Evolutionary conservation across 768 basidiomycete genomes (phyloP).

Genomic region (Tylopilus felleus): DNA sequence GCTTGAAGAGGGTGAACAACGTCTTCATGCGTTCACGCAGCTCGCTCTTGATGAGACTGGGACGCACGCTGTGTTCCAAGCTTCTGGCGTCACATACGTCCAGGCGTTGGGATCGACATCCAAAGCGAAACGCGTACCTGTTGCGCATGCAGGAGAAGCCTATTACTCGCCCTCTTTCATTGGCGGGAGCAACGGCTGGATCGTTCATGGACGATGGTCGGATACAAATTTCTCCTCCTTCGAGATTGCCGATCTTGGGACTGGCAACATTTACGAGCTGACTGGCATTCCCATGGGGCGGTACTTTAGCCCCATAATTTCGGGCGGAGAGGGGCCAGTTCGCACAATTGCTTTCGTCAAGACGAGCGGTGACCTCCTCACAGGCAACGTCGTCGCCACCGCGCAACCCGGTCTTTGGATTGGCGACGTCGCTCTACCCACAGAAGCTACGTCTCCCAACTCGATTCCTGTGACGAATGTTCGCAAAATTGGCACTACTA

Average conservation of each 20-base stretch:
- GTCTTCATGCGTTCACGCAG: slow-evolving; percentile 61
- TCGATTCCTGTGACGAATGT: slow-evolving; percentile 44
- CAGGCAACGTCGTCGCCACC: slow-evolving; percentile 64
- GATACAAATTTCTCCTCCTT: slow-evolving; percentile 58
- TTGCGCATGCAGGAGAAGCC: slow-evolving; percentile 42
- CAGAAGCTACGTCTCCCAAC: slow-evolving; percentile 15
- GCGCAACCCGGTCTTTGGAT: slow-evolving; percentile 62
- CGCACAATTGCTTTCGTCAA: slow-evolving; percentile 64
- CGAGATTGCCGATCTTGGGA: slow-evolving; percentile 55
- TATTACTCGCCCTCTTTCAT: slow-evolving; percentile 69
- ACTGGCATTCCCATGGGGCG: slow-evolving; percentile 60
- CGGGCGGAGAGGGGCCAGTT: slow-evolving; percentile 36
- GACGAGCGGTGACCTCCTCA: slow-evolving; percentile 54
- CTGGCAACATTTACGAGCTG: slow-evolving; percentile 45
- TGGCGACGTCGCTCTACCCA: slow-evolving; percentile 53
- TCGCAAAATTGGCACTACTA: slow-evolving; percentile 49
- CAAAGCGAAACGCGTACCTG: slow-evolving; percentile 42
- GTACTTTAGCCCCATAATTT: slow-evolving; percentile 59
- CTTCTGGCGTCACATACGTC: slow-evolving; percentile 45
- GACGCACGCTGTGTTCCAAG: slow-evolving; percentile 57
- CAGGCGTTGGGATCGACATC: slow-evolving; percentile 26
- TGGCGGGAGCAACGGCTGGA: slow-evolving; percentile 37
- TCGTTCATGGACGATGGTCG: slow-evolving; percentile 70
- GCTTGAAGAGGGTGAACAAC: slow-evolving; percentile 53
- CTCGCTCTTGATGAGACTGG: slow-evolving; percentile 56